Percentiles rank a stretch among this genome's conserved stretches.
Conservation (phyloP, 495 filamentous ascomycete genomes). For the Podospora didyma region DNA sequence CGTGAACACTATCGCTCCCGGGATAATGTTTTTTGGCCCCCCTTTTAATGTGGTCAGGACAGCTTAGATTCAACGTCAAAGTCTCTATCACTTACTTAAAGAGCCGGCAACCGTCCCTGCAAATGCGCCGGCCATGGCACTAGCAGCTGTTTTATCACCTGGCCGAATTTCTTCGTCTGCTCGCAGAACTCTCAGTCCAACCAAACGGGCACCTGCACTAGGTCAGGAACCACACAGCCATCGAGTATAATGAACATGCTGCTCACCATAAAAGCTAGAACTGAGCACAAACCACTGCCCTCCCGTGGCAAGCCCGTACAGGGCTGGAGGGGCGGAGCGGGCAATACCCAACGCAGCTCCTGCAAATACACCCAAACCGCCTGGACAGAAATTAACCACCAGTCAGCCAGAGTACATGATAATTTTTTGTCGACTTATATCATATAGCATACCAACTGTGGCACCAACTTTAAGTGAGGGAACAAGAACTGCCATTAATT, state of each 20-base stretch:
- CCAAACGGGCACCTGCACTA: conserved; percentile 32
- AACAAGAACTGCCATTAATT: conserved; percentile 36
- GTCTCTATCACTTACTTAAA: conserved; percentile 51
- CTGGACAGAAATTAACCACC: conserved; percentile 35
- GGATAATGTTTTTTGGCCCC: conserved; percentile 39
- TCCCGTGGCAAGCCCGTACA: conserved; percentile 70
- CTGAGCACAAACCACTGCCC: conserved; percentile 79
- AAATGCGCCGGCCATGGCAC: conserved; percentile 63
- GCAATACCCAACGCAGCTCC: conserved; percentile 68
- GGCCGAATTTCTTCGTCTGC: conserved; percentile 47
- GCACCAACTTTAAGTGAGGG: conserved; percentile 30
- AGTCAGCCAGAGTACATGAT: background rate
- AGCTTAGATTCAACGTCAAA: background rate
- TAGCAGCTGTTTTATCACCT: conserved; percentile 55
- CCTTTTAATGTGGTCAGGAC: conserved; percentile 28
- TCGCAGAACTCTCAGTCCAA: conserved; percentile 30
- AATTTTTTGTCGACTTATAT: background rate
- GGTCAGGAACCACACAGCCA: conserved; percentile 9
- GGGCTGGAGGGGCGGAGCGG: conserved; percentile 55
- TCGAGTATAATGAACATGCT: background rate
- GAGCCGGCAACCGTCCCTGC: conserved; percentile 64
- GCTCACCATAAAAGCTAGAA: conserved; percentile 68
- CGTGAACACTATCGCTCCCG: conserved; percentile 35
- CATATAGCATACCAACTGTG: conserved; percentile 17
- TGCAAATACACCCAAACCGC: conserved; percentile 63